phyloP scores from a whole-genome alignment of 2,329 filamentous ascomycete species.

The Microdochium trichocladiopsis region DNA sequence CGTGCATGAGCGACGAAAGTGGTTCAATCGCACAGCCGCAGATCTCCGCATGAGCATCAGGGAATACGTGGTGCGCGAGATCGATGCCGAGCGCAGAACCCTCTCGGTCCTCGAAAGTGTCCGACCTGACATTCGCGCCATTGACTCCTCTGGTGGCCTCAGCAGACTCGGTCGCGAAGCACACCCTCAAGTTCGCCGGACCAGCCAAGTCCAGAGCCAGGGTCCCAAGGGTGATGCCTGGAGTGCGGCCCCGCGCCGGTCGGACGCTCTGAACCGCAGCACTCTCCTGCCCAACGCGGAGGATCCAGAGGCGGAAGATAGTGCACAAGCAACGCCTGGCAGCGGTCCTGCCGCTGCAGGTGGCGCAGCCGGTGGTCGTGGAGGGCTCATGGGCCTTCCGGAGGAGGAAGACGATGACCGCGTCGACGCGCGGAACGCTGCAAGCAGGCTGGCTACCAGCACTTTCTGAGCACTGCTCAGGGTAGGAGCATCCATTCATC shows the following conservation, averaged over 20 bases:
- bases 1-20: constrained; percentile 78
- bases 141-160: constrained; percentile 85
- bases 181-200: constrained; percentile 67
- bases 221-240: constrained; percentile 97
- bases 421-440: constrained; percentile 91
- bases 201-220: constrained; percentile 78
- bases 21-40: constrained; percentile 81
- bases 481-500: too few relatives aligned
- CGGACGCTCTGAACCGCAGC: constrained; percentile 71
- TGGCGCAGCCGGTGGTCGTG: constrained; percentile 32
- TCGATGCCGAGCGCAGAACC: constrained; percentile 88
- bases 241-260: constrained; percentile 84
- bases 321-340: not conserved
- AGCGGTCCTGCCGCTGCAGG: constrained; percentile 26
- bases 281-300: constrained; percentile 61
- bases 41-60: constrained; percentile 79
- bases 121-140: constrained; percentile 84
- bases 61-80: constrained; percentile 90
- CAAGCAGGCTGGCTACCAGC: constrained; percentile 86
- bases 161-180: constrained; percentile 83
- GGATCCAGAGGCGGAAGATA: constrained; percentile 39
- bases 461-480: constrained; percentile 70
- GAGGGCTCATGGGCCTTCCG: constrained; percentile 50
- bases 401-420: constrained; percentile 90
- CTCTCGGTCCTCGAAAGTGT: constrained; percentile 91